phyloP scores from a whole-genome alignment of 148 eudicot species.

The Bassia scoparia region DNA sequence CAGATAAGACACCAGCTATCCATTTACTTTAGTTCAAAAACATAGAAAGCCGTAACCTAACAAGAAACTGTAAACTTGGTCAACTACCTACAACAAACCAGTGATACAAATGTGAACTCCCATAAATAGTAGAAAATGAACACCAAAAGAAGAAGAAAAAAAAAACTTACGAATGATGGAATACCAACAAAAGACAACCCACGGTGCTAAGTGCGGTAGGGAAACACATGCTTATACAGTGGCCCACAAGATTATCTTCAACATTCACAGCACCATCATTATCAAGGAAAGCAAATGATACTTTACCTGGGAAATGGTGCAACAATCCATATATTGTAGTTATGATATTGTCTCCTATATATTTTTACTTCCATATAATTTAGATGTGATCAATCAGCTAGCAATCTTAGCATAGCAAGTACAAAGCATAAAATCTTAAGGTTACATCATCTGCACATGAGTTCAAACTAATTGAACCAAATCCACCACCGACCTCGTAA shows the following conservation, averaged over 20 bases:
- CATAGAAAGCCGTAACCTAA: constrained; percentile 60
- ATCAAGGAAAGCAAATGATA: constrained; percentile 74
- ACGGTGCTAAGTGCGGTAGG: constrained; percentile 81
- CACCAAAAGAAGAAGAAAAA: background rate
- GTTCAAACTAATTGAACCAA: background rate
- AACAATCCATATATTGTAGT: background rate
- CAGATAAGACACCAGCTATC: constrained; percentile 76
- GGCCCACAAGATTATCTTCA: constrained; percentile 91
- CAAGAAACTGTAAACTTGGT: background rate
- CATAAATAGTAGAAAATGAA: background rate
- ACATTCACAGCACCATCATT: constrained; percentile 48
- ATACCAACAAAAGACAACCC: constrained; percentile 82
- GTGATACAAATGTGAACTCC: too few relatives aligned
- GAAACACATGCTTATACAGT: constrained; percentile 80
- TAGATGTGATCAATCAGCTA: background rate
- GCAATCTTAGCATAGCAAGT: background rate
- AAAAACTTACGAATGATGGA: constrained; percentile 56
- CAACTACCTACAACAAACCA: constrained; percentile 3
- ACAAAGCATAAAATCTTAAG: background rate
- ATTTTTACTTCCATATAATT: background rate
- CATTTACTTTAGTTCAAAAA: constrained; percentile 73
- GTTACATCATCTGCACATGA: too few relatives aligned
- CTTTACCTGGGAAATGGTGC: constrained; percentile 52
- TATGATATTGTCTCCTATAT: background rate
- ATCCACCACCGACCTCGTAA: background rate